Percentiles rank a stretch among this genome's conserved stretches.
phyloP scores from a whole-genome alignment of 768 basidiomycete species.

The Naganishia antarctica region DNA sequence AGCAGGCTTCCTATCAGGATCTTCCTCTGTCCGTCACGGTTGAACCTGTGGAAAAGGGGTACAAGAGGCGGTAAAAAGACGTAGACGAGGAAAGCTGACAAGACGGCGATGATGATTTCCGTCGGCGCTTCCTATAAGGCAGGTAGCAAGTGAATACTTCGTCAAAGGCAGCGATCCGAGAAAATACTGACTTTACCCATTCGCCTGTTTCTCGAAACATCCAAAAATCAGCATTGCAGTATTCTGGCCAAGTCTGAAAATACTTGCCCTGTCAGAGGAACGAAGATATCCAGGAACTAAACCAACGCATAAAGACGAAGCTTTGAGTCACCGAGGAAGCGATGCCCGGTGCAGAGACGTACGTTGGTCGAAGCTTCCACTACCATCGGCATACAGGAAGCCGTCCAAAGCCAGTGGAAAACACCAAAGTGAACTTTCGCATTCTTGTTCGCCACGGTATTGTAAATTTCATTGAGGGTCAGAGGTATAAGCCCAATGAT shows the following conservation, averaged over 20 bases:
- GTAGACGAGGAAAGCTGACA: conserved; percentile 60
- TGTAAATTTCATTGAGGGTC: conserved; percentile 6
- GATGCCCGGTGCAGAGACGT: conserved; percentile 27
- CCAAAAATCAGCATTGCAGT: conserved; percentile 81
- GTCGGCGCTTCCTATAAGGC: conserved; percentile 63
- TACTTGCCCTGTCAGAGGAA: conserved; percentile 63
- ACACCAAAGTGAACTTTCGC: conserved; percentile 41
- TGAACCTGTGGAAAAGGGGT: conserved; percentile 72
- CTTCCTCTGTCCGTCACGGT: conserved; percentile 50
- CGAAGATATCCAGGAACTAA: conserved; percentile 75
- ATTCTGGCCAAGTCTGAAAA: conserved; percentile 63
- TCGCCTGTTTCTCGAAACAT: conserved; percentile 46
- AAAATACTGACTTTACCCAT: conserved; percentile 56
- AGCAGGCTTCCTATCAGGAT: conserved; percentile 53
- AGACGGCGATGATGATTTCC: conserved; percentile 79
- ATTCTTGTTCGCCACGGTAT: conserved; percentile 55
- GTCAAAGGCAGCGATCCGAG: not conserved
- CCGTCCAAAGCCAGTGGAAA: conserved; percentile 13
- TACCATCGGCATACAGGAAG: conserved; percentile 28
- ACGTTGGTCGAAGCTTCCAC: conserved; percentile 50
- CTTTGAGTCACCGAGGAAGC: conserved; percentile 52
- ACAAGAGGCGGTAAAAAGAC: conserved; percentile 60
- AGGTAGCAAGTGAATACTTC: not conserved
- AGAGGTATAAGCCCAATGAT: conserved; percentile 51
- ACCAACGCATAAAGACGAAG: conserved; percentile 54